phyloP scores from a whole-genome alignment of 352 stramenopile species.

The Globisporangium rhizosaccharum region DNA sequence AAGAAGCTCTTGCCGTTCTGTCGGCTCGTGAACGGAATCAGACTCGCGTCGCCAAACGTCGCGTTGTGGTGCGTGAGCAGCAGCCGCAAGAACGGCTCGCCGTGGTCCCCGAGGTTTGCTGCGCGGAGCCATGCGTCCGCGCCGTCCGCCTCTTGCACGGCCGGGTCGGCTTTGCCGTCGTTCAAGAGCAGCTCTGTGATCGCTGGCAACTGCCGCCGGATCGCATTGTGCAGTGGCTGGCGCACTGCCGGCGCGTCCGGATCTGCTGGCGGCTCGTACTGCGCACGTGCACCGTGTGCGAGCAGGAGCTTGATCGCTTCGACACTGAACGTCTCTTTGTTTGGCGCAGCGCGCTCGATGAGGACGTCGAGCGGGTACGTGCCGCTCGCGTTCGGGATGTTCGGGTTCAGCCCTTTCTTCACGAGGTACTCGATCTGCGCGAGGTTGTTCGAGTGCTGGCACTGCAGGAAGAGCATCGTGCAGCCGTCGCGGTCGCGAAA shows the following conservation, averaged over 20 bases:
- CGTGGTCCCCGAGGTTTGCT: conserved; percentile 20
- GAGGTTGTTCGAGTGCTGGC: conserved; percentile 54
- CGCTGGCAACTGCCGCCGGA: conserved; percentile 31
- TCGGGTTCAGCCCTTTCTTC: conserved; percentile 60
- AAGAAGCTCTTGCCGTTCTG: conserved; percentile 52
- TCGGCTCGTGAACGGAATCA: conserved; percentile 20
- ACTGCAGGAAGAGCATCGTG: conserved; percentile 82
- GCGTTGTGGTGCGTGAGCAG: conserved; percentile 45
- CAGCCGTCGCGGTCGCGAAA: conserved; percentile 69
- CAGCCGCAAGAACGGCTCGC: conserved; percentile 41
- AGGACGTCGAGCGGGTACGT: conserved; percentile 58
- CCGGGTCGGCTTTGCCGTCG: conserved; percentile 32
- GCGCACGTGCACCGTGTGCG: conserved; percentile 32
- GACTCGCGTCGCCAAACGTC: conserved; percentile 24
- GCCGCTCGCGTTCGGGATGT: conserved; percentile 58
- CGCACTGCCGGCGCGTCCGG: conserved; percentile 41
- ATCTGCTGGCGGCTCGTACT: conserved; percentile 28
- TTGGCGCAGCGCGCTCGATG: conserved; percentile 26
- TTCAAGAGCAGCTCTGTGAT: conserved; percentile 18
- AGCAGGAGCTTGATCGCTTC: conserved; percentile 49
- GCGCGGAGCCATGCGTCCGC: conserved; percentile 62
- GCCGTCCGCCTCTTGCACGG: conserved; percentile 30
- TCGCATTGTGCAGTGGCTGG: conserved; percentile 62
- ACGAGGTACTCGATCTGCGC: conserved; percentile 66
- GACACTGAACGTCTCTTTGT: conserved; percentile 27